These are phyloP conservation scores for Ramaria sp. DNA, from an alignment of 768 basidiomycete species.

Conservation along the genomic window DNA sequence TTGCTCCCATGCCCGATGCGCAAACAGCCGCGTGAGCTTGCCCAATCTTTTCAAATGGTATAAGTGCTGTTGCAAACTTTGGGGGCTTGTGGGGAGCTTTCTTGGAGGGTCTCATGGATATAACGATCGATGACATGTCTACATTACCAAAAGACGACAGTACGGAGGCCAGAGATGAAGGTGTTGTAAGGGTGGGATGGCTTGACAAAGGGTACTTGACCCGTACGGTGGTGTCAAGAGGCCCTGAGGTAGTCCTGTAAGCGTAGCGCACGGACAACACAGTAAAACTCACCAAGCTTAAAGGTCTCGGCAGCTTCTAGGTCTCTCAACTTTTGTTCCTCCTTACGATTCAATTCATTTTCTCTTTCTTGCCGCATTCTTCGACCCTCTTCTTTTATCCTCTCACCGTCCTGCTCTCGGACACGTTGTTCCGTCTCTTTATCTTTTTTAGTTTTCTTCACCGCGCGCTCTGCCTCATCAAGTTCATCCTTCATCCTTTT, in stretches of 20 bases:
- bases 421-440: slow-evolving; percentile 42
- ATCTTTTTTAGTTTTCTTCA: slow-evolving; percentile 62
- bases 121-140: slow-evolving; percentile 54
- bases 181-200: slow-evolving; percentile 45
- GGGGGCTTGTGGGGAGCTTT: slow-evolving; percentile 45
- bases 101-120: slow-evolving; percentile 54
- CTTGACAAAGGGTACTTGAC: slow-evolving; percentile 55
- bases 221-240: slow-evolving; percentile 65
- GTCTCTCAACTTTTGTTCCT: slow-evolving; percentile 21
- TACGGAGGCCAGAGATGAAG: slow-evolving; percentile 37
- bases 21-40: slow-evolving; percentile 71
- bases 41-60: slow-evolving; percentile 67
- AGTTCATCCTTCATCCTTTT: slow-evolving; percentile 68
- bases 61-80: slow-evolving; percentile 59
- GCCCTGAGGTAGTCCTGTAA: slow-evolving; percentile 26
- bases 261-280: background rate
- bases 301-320: slow-evolving; percentile 33
- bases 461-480: slow-evolving; percentile 65
- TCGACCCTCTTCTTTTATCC: slow-evolving; percentile 66
- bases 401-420: slow-evolving; percentile 52
- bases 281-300: slow-evolving; percentile 30
- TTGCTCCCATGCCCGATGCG: slow-evolving; percentile 40
- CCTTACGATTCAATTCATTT: slow-evolving; percentile 35
- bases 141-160: slow-evolving; percentile 51
- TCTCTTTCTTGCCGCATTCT: slow-evolving; percentile 57